A percentile compares a stretch with the other conserved stretches of the same genome.
phyloP scores from a whole-genome alignment of 257 asterid species.

The Perilla frutescens region DNA sequence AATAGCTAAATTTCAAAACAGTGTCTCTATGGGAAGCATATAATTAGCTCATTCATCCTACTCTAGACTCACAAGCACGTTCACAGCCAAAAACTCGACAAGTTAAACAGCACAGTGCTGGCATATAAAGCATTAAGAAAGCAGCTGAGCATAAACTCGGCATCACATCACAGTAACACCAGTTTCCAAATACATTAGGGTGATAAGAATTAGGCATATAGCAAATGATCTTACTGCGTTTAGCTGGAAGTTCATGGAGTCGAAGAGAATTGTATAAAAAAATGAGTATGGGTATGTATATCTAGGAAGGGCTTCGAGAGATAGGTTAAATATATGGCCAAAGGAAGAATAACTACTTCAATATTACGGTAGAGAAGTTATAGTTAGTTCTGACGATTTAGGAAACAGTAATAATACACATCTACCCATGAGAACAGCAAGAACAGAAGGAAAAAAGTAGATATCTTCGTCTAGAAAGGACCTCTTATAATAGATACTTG shows the following conservation, averaged over 20 bases:
- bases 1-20: too few relatives aligned
- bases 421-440: slow-evolving; percentile 3
- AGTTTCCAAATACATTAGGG: background rate
- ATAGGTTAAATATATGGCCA: background rate
- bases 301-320: slow-evolving; percentile 9
- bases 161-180: background rate
- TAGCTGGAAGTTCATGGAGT: background rate
- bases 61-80: too few relatives aligned
- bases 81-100: background rate
- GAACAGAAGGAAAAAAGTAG: background rate
- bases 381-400: background rate
- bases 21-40: background rate
- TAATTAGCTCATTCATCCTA: background rate
- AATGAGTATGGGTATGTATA: background rate
- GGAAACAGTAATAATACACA: background rate
- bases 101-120: background rate
- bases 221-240: background rate
- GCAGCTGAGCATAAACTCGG: background rate
- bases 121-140: background rate
- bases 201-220: background rate
- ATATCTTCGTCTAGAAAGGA: background rate
- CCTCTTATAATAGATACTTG: background rate
- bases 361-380: background rate
- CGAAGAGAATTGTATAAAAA: background rate
- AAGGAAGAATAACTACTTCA: too few relatives aligned